Evolutionary conservation across 768 basidiomycete genomes (phyloP).

Genomic region (Rhodotorula paludigena): DNA sequence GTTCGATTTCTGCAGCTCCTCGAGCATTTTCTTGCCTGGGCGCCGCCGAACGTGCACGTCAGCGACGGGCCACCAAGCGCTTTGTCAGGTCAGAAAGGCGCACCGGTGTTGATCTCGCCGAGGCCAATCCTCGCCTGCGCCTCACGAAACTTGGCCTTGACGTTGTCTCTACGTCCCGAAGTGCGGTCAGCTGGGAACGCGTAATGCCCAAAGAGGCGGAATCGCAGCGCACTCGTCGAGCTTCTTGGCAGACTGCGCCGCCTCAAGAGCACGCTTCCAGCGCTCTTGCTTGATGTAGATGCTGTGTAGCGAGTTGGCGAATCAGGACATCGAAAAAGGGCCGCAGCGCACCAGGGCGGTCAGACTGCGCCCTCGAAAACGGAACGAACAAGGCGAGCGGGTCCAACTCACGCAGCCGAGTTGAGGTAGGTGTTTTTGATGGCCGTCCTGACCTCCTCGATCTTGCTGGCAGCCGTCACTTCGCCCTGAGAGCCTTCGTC

Average conservation of each 20-base stretch:
- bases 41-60: too few species aligned
- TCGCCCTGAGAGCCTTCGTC: not conserved
- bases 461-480: not conserved
- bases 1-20: slow-evolving; percentile 24
- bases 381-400: not conserved
- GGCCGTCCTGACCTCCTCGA: slow-evolving; percentile 4
- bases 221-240: slow-evolving; percentile 14
- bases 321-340: too few species aligned
- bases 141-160: slow-evolving; percentile 25
- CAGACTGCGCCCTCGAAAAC: not conserved
- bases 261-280: slow-evolving; percentile 26
- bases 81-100: too few species aligned
- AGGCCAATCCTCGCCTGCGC: slow-evolving; percentile 30
- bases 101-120: slow-evolving; percentile 9
- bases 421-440: slow-evolving; percentile 22
- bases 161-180: not conserved
- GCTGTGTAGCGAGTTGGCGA: too few species aligned
- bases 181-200: not conserved
- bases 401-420: slow-evolving; percentile 2
- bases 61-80: too few species aligned
- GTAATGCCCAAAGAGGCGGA: not conserved
- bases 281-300: slow-evolving; percentile 22
- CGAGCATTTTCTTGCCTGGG: slow-evolving; percentile 24
- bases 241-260: slow-evolving; percentile 10
- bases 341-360: too few species aligned